These are phyloP conservation scores for Monilinia vaccinii-corymbosi DNA, from an alignment of 2,329 filamentous ascomycete genomes.

Conservation along the genomic window DNA sequence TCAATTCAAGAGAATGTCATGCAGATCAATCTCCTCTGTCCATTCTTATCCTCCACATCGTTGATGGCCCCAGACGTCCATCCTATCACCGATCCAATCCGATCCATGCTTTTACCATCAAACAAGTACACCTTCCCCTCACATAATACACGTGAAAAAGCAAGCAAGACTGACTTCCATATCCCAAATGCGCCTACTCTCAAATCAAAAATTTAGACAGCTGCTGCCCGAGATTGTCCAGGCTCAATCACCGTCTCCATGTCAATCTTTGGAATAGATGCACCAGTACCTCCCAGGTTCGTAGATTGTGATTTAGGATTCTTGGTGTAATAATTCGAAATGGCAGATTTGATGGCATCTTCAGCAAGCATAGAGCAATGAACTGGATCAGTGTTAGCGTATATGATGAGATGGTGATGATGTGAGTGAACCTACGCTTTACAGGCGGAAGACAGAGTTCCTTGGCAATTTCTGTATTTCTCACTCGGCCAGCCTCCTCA, in stretches of 20 bases:
- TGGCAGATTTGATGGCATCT: slow-evolving; percentile 86
- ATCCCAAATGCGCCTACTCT: slow-evolving; percentile 1
- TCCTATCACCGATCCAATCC: background rate
- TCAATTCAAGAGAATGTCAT: background rate
- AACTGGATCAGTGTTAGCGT: slow-evolving; percentile 40
- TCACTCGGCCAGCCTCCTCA: slow-evolving; percentile 84
- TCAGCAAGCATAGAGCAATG: slow-evolving; percentile 91
- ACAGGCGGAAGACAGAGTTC: slow-evolving; percentile 85
- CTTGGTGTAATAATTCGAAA: slow-evolving; percentile 85
- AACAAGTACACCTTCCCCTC: background rate
- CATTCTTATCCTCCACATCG: background rate
- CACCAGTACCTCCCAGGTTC: slow-evolving; percentile 66
- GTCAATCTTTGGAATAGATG: slow-evolving; percentile 57
- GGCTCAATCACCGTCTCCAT: slow-evolving; percentile 45
- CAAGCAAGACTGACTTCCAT: background rate
- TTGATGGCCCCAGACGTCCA: background rate
- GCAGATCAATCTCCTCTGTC: background rate
- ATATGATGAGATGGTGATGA: background rate
- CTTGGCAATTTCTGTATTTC: slow-evolving; percentile 97
- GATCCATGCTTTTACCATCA: background rate
- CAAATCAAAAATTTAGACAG: slow-evolving; percentile 7
- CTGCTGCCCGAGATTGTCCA: slow-evolving; percentile 19
- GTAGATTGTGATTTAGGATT: slow-evolving; percentile 69
- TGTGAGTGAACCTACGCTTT: slow-evolving; percentile 55
- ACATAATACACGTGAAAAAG: slow-evolving; percentile 4